A percentile compares a stretch with the other conserved stretches of the same genome.
These are phyloP conservation scores for Afroboletus lepidellus DNA, from an alignment of 1,284 basidiomycete genomes.

Conservation along the genomic window DNA sequence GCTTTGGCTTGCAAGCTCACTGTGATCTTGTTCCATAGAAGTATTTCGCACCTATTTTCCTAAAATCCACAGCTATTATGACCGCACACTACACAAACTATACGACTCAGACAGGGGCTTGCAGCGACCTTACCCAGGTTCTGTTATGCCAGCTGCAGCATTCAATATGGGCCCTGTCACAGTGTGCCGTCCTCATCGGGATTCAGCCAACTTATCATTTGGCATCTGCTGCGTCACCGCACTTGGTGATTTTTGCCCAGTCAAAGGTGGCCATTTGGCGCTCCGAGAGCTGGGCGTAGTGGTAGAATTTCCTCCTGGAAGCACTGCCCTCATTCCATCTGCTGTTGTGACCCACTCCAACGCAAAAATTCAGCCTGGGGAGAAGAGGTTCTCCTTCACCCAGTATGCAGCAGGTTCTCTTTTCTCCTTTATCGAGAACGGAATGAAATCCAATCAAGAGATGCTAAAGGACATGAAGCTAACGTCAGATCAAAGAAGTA, in stretches of 20 bases:
- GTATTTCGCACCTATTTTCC: not conserved
- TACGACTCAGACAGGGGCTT: too few species aligned
- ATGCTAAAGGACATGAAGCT: not conserved
- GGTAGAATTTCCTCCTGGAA: not conserved
- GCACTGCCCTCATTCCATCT: not conserved
- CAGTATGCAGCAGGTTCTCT: not conserved
- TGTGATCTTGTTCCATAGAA: not conserved
- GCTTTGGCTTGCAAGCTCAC: not conserved
- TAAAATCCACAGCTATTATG: not conserved
- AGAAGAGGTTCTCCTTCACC: not conserved
- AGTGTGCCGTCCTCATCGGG: not conserved
- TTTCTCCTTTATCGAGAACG: not conserved
- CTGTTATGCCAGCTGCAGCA: not conserved
- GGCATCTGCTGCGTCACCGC: not conserved
- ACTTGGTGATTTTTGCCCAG: not conserved
- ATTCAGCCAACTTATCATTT: not conserved
- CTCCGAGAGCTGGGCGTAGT: not conserved
- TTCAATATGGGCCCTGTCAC: not conserved
- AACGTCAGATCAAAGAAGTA: too few species aligned
- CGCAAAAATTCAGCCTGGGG: not conserved
- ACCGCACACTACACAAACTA: not conserved
- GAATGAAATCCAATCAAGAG: not conserved
- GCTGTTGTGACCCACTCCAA: not conserved
- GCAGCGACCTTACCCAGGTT: not conserved
- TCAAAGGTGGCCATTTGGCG: not conserved